Evolutionary conservation across 257 asterid species (phyloP), one percentile per base, ranked within the genome.

Genomic region (Rhazya stricta): DNA sequence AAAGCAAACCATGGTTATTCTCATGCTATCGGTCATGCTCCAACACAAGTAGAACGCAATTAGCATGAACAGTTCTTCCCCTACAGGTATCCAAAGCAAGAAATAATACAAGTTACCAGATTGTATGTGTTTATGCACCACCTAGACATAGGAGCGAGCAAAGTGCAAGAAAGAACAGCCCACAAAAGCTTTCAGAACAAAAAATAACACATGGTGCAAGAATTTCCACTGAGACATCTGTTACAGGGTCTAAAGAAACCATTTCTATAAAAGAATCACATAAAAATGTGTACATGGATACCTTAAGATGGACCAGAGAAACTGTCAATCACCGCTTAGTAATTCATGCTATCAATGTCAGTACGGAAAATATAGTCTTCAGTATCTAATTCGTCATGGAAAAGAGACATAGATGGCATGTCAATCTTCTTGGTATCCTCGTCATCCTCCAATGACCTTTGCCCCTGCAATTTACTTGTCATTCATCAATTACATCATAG

Each of bases 331-430:
- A 39, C 41, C 71, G 29, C 75, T 42, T 15, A 74, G 48, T 66
- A 56, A 79, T 85, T 84, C 87, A 85, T 73, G 57, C 73, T 96
- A 80, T 87, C 96, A 54, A 90, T 79, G 77, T 94, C 76, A 56
- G 85, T 90, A 56, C 93, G 91, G 72, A 90, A 90, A 68, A 94
- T 73, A 81, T 78, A 94, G 89, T 88, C 95, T 81, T 94, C 99
- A 68, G 74, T 74, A 71, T 94, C 97, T 73, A 94, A 81, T 76
- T 94, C 99, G 50, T 94, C 99, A 19, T 94, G 99, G 79, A 77
- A 79, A 74, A 85, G 91, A 73, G 84, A 82, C 73, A 89, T 58
- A 41, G 90, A 65, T 54, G 95, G 96, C 78, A 65, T 19, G 2
- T 54, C 82, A 45, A 73, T 56, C 82, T 81, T 84, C 78, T 76